Percentiles rank a stretch among this genome's conserved stretches.
These are phyloP conservation scores for Xylariaceae sp. DNA, from an alignment of 2,329 filamentous ascomycete species.

Conservation along the genomic window DNA sequence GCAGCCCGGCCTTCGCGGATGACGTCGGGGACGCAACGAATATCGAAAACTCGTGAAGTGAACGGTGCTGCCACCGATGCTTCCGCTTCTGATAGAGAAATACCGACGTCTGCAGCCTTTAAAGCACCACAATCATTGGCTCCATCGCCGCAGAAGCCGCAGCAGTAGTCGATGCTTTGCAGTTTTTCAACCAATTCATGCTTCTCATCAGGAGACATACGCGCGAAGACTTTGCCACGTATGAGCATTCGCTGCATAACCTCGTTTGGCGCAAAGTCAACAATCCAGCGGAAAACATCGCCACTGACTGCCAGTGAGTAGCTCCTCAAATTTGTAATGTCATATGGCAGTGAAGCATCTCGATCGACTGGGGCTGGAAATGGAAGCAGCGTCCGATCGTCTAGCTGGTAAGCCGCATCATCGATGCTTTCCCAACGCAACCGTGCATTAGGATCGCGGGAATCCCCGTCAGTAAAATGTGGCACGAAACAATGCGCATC, in stretches of 20 bases:
- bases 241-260: conserved; percentile 85
- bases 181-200: conserved; percentile 96
- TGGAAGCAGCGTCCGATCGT: conserved; percentile 75
- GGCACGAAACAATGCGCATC: conserved; percentile 90
- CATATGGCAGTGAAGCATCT: conserved; percentile 81
- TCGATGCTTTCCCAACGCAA: conserved; percentile 95
- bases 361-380: conserved; percentile 63
- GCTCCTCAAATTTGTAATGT: conserved; percentile 74
- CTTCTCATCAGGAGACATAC: conserved; percentile 99
- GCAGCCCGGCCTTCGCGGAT: conserved; percentile 92
- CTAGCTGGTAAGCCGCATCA: conserved; percentile 70
- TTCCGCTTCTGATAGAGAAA: conserved; percentile 94
- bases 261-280: conserved; percentile 83
- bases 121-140: conserved; percentile 96
- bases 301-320: conserved; percentile 88
- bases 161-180: conserved; percentile 92
- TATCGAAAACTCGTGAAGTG: conserved; percentile 92
- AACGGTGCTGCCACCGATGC: conserved; percentile 98
- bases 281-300: conserved; percentile 93
- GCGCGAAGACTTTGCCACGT: conserved; percentile 86
- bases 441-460: conserved; percentile 66
- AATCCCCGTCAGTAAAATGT: conserved; percentile 75
- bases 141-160: conserved; percentile 94
- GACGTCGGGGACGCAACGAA: conserved; percentile 88
- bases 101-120: conserved; percentile 95